phyloP scores from a whole-genome alignment of 257 asterid species.

The Solanum clarkiae region DNA sequence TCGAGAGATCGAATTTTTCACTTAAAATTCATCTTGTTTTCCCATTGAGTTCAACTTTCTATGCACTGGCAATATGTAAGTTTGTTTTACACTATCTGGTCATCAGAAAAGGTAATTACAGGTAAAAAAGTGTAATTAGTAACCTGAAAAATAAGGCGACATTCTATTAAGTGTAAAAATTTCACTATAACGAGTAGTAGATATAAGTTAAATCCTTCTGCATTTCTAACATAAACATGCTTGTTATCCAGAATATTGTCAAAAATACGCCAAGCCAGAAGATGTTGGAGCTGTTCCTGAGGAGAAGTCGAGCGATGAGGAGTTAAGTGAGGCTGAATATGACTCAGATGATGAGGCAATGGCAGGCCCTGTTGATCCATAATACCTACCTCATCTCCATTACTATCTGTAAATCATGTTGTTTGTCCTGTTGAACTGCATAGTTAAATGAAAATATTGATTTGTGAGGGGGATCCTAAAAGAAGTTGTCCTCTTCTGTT shows the following conservation, averaged over 20 bases:
- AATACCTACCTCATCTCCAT: not conserved
- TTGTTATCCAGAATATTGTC: constrained; percentile 58
- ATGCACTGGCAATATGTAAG: not conserved
- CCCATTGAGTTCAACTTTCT: not conserved
- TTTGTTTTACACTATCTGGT: not conserved
- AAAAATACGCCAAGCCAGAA: constrained; percentile 82
- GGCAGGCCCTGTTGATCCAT: constrained; percentile 67
- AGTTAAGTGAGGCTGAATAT: constrained; percentile 62
- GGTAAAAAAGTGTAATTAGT: not conserved
- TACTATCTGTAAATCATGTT: constrained; percentile 24
- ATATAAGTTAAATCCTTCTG: not conserved
- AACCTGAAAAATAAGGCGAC: not conserved
- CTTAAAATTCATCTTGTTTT: not conserved
- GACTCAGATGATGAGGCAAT: constrained; percentile 65
- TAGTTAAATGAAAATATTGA: constrained; percentile 18
- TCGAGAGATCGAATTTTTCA: not conserved
- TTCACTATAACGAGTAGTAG: not conserved
- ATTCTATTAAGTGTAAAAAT: not conserved
- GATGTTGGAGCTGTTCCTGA: constrained; percentile 59
- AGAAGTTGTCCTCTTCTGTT: constrained; percentile 3
- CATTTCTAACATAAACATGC: not conserved
- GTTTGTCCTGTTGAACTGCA: constrained; percentile 5
- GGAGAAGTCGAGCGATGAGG: constrained; percentile 71
- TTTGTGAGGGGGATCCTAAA: constrained; percentile 18
- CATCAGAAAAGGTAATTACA: not conserved